phyloP scores from a whole-genome alignment of 2,329 filamentous ascomycete genomes.

The Ophiocordyceps australis region DNA sequence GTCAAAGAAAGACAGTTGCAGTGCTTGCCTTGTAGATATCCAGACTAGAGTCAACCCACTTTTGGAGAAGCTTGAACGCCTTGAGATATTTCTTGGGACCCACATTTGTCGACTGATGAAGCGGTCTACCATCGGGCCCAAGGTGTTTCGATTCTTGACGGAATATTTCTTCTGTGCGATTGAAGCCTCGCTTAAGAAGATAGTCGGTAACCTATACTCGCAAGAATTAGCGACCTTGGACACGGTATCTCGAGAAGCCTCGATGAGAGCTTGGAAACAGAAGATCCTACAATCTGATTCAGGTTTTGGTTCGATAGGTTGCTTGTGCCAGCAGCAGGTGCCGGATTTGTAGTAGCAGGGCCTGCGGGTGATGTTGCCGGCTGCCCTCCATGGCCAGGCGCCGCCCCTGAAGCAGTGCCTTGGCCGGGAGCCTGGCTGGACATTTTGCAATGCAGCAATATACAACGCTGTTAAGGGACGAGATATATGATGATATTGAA shows the following conservation, averaged over 20 bases:
- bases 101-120: conserved; percentile 48
- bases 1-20: too few species aligned
- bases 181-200: conserved; percentile 87
- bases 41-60: conserved; percentile 81
- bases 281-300: conserved; percentile 74
- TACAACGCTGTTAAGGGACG: too few species aligned
- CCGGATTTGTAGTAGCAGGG: conserved; percentile 11
- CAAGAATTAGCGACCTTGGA: too few species aligned
- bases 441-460: conserved; percentile 13
- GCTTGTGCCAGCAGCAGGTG: conserved; percentile 9
- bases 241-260: too few species aligned
- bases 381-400: conserved; percentile 12
- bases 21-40: conserved; percentile 72
- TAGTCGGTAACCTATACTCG: conserved; percentile 70
- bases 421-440: conserved; percentile 14
- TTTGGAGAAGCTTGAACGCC: conserved; percentile 54
- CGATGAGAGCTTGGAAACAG: not conserved
- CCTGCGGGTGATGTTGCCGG: conserved; percentile 15
- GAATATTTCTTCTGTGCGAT: conserved; percentile 78
- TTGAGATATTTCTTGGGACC: conserved; percentile 63
- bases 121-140: conserved; percentile 62
- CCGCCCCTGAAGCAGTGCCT: conserved; percentile 11
- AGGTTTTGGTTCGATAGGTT: conserved; percentile 71
- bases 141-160: conserved; percentile 76
- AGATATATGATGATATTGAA: too few species aligned